phyloP scores from a whole-genome alignment of 805 yeast genomes.

The Nakazawaea ishiwadae region DNA sequence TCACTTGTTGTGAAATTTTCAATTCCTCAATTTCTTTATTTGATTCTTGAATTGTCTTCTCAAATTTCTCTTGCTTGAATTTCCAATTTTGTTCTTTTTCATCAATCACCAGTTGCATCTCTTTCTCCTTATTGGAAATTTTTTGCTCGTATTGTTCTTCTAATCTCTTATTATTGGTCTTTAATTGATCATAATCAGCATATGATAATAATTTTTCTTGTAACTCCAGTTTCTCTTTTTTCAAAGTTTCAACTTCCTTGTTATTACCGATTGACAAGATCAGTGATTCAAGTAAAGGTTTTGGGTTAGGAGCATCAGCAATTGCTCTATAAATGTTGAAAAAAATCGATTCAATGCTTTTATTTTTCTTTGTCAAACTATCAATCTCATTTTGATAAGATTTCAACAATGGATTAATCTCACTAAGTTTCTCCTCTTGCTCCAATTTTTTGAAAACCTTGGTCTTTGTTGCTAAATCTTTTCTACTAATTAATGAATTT shows the following conservation, averaged over 20 bases:
- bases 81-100: conserved; percentile 73
- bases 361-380: conserved; percentile 69
- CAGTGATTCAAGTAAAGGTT: conserved; percentile 69
- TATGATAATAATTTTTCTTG: conserved; percentile 56
- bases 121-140: conserved; percentile 69
- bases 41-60: conserved; percentile 46
- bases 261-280: conserved; percentile 56
- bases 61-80: conserved; percentile 47
- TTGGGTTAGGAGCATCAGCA: conserved; percentile 93
- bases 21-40: conserved; percentile 59
- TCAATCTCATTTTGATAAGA: conserved; percentile 89
- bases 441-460: conserved; percentile 74
- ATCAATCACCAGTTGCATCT: conserved; percentile 59
- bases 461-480: conserved; percentile 77
- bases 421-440: conserved; percentile 61
- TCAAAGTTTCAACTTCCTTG: conserved; percentile 47
- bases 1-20: conserved; percentile 58
- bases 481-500: conserved; percentile 63
- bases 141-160: conserved; percentile 50
- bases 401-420: conserved; percentile 63
- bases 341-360: conserved; percentile 67
- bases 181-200: conserved; percentile 78
- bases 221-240: conserved; percentile 43
- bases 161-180: conserved; percentile 55
- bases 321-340: conserved; percentile 69